Evolutionary conservation across 1,139 yeast species (phyloP).

Genomic region (Blastobotrys malaysiensis): DNA sequence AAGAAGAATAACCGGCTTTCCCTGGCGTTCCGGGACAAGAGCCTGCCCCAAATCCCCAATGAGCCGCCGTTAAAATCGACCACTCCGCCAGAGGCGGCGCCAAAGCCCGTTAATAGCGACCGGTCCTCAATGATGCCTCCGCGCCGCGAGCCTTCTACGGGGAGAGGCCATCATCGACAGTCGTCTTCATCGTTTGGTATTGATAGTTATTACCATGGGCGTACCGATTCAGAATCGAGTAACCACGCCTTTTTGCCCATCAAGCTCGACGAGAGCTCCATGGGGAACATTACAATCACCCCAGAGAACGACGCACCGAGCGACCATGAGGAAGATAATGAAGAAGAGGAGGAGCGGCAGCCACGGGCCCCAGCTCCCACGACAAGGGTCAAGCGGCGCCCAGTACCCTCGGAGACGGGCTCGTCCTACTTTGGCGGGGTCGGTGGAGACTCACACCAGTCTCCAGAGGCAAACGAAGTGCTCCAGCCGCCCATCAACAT

Average conservation of each 20-base stretch:
- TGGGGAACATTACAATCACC: neutral
- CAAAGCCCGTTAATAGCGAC: neutral
- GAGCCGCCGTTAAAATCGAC: neutral
- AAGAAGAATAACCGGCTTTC: neutral
- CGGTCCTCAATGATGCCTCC: neutral
- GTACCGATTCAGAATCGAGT: conserved; percentile 9
- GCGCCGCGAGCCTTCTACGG: neutral
- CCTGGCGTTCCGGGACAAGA: neutral
- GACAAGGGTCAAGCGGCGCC: neutral
- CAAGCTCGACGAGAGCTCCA: conserved; percentile 15
- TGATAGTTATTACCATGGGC: conserved; percentile 7
- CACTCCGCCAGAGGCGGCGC: neutral
- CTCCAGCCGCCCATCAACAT: neutral
- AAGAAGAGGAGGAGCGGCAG: neutral
- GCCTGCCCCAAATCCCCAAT: conserved; percentile 1
- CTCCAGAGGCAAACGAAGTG: neutral
- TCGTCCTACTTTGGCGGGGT: neutral
- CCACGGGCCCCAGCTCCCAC: neutral
- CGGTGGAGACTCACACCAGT: neutral
- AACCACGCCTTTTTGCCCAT: conserved; percentile 17
- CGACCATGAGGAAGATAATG: neutral
- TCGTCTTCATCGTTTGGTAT: neutral
- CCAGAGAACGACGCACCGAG: neutral
- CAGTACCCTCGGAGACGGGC: neutral
- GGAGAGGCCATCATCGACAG: neutral